Evolutionary conservation across 306 rosid species (phyloP).

Genomic region (Castanea crenata): DNA sequence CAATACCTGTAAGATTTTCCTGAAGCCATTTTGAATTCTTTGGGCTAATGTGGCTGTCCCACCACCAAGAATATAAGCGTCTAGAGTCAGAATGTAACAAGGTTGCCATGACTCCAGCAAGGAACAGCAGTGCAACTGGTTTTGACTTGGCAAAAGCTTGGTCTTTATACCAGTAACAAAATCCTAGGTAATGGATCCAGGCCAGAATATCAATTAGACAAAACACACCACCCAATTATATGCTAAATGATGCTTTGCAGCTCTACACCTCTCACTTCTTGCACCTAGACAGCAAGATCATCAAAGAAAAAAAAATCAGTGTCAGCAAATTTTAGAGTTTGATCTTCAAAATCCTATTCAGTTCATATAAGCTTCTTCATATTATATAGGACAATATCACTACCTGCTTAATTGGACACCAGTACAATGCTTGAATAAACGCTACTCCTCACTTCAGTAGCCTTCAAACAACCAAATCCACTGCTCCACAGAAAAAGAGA

Average conservation of each 20-base stretch:
- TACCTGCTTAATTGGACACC: constrained; percentile 34
- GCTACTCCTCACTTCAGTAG: constrained; percentile 19
- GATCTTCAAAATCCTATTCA: constrained; percentile 9
- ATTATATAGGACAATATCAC: constrained; percentile 9
- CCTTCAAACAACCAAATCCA: constrained; percentile 27
- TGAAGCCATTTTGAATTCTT: constrained; percentile 99
- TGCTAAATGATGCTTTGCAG: constrained; percentile 21
- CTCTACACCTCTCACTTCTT: constrained; percentile 20
- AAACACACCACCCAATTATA: constrained; percentile 22
- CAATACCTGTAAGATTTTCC: constrained; percentile 88
- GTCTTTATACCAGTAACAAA: constrained; percentile 35
- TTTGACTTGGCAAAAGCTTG: constrained; percentile 52
- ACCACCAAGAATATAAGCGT: constrained; percentile 99
- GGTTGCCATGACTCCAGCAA: constrained; percentile 80
- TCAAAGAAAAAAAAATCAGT: neutral
- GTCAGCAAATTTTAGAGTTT: neutral
- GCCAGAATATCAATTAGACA: constrained; percentile 49
- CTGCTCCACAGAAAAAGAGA: constrained; percentile 23
- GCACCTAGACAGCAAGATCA: constrained; percentile 27
- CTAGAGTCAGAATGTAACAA: constrained; percentile 77
- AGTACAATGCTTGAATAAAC: constrained; percentile 18
- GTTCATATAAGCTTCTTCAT: constrained; percentile 8
- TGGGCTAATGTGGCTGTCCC: constrained; percentile 99
- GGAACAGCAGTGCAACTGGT: constrained; percentile 52
- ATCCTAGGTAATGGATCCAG: constrained; percentile 52